These are phyloP conservation scores for Isatis tinctoria DNA, from an alignment of 345 rosid genomes.

Conservation along the genomic window DNA sequence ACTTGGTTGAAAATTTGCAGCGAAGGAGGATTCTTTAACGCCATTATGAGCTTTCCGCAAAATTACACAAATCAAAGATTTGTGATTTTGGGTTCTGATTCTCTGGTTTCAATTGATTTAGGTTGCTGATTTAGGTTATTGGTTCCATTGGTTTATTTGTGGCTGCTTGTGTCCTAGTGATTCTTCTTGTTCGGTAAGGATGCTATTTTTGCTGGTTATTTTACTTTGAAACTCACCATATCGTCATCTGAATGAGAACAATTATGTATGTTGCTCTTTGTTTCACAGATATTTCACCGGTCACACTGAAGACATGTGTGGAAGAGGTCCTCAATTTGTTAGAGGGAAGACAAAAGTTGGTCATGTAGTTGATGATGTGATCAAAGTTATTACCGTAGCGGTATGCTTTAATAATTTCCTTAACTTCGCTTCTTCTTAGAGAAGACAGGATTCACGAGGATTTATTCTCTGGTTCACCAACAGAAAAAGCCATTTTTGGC, in stretches of 20 bases:
- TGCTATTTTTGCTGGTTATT: conserved; percentile 5
- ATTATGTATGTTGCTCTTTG: background rate
- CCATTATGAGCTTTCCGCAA: too few species aligned
- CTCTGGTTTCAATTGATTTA: too few species aligned
- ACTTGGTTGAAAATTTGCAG: too few species aligned
- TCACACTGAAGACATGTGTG: conserved; percentile 44
- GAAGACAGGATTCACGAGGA: background rate
- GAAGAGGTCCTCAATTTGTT: conserved; percentile 42
- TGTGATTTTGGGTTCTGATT: too few species aligned
- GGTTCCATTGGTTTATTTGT: conserved; percentile 84
- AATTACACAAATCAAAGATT: too few species aligned
- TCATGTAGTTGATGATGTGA: conserved; percentile 59
- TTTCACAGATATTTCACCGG: conserved; percentile 72
- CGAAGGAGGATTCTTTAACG: too few species aligned
- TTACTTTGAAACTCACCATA: background rate
- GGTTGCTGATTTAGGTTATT: too few species aligned
- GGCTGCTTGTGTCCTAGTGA: conserved; percentile 69
- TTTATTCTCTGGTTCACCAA: conserved; percentile 76
- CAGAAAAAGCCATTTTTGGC: conserved; percentile 93
- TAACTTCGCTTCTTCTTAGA: background rate
- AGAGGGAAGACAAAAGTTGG: conserved; percentile 63
- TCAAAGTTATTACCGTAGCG: conserved; percentile 80
- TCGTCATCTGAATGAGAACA: background rate
- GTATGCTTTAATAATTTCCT: conserved; percentile 46
- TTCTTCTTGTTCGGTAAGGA: conserved; percentile 71